A percentile compares a stretch with the other conserved stretches of the same genome.
phyloP scores from a whole-genome alignment of 75 land plant genomes.

The Adiantum capillusveneris region DNA sequence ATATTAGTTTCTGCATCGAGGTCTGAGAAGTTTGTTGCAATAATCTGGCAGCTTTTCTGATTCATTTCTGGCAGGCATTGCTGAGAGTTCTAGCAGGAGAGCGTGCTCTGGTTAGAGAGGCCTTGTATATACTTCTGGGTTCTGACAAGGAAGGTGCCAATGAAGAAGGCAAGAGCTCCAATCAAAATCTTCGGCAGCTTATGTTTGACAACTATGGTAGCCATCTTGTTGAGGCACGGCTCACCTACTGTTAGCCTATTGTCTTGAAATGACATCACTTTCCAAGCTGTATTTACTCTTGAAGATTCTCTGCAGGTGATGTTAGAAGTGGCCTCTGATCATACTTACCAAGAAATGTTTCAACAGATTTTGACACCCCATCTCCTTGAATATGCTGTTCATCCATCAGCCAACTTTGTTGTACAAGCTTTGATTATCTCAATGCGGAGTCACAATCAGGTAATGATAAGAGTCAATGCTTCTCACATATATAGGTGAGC shows the following conservation, averaged over 20 bases:
- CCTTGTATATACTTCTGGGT: constrained; percentile 53
- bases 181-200: constrained; percentile 28
- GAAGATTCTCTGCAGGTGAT: constrained; percentile 87
- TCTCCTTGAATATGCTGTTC: constrained; percentile 60
- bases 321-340: constrained; percentile 76
- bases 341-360: constrained; percentile 56
- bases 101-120: constrained; percentile 29
- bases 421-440: constrained; percentile 81
- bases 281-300: no score
- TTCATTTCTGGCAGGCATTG: constrained; percentile 46
- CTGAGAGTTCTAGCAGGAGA: constrained; percentile 58
- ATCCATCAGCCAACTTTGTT: constrained; percentile 78
- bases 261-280: no score
- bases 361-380: constrained; percentile 45
- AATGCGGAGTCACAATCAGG: constrained; percentile 60
- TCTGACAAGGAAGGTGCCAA: constrained; percentile 15
- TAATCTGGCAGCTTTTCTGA: no score
- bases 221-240: constrained; percentile 82
- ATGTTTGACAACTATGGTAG: constrained; percentile 65
- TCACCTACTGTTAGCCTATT: not conserved
- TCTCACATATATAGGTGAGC: no score
- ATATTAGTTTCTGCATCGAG: no score
- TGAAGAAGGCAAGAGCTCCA: constrained; percentile 18
- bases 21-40: no score
- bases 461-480: constrained; percentile 17